A percentile compares a stretch with the other conserved stretches of the same genome.
Evolutionary conservation across 108 stramenopile genomes (phyloP).

Genomic region (Nitzschia palea): DNA sequence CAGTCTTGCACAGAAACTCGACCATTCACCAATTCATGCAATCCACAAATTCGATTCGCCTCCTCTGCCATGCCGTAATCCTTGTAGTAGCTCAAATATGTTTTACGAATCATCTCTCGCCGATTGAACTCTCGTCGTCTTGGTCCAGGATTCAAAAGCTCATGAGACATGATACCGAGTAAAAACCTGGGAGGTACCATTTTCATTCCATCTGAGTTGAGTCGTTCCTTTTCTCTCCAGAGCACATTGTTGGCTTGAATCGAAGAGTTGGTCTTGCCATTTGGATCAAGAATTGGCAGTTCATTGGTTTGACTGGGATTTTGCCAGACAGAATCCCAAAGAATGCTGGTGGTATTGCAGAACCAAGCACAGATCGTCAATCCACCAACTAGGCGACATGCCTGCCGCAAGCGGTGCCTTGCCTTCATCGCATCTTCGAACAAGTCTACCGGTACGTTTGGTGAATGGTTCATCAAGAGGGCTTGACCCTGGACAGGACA

Average conservation of each 20-base stretch:
- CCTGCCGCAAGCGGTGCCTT: too few relatives aligned
- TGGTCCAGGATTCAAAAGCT: background rate
- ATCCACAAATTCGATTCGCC: constrained; percentile 18
- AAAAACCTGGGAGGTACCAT: constrained; percentile 1
- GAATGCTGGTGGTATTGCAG: too few relatives aligned
- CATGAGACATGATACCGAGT: constrained; percentile 30
- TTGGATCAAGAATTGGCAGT: too few relatives aligned
- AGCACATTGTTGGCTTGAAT: background rate
- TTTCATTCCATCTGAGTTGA: background rate
- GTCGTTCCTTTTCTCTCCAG: background rate
- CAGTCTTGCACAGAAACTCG: constrained; percentile 1
- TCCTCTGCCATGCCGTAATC: constrained; percentile 1
- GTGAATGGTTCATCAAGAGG: too few relatives aligned
- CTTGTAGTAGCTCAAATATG: constrained; percentile 21
- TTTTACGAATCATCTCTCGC: constrained; percentile 16
- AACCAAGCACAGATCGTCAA: too few relatives aligned
- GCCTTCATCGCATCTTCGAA: too few relatives aligned
- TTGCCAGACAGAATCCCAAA: too few relatives aligned
- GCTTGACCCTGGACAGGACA: too few relatives aligned
- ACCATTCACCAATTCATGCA: constrained; percentile 1
- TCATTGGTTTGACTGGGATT: too few relatives aligned
- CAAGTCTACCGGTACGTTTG: too few relatives aligned
- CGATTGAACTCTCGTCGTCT: constrained; percentile 11
- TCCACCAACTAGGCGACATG: too few relatives aligned
- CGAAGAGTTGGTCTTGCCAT: too few relatives aligned